These are phyloP conservation scores for Suillus hirtellus DNA, from an alignment of 768 basidiomycete species.

Conservation along the genomic window DNA sequence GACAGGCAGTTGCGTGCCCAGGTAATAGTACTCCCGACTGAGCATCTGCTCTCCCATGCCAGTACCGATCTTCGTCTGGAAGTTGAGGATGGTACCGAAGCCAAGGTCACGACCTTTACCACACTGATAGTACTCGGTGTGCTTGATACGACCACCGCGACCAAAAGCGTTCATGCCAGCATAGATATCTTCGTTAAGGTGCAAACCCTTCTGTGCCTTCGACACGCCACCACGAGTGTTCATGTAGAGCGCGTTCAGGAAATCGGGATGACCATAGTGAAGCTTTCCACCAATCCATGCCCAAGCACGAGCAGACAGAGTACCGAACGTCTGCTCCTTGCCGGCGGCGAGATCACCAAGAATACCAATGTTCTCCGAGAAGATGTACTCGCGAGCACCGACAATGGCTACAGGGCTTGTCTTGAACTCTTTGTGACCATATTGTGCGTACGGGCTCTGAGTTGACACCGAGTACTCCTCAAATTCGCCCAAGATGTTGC, in stretches of 20 bases:
- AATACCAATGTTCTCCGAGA: constrained; percentile 99
- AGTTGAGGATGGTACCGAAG: constrained; percentile 98
- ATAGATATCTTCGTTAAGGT: constrained; percentile 99
- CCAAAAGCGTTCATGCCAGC: constrained; percentile 99
- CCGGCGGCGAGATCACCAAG: constrained; percentile 97
- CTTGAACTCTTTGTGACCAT: constrained; percentile 86
- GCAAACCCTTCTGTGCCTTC: constrained; percentile 99
- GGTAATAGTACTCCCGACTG: constrained; percentile 97
- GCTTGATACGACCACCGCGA: constrained; percentile 96
- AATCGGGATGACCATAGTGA: constrained; percentile 99
- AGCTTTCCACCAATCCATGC: constrained; percentile 98
- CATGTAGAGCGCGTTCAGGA: constrained; percentile 98
- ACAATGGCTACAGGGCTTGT: constrained; percentile 93
- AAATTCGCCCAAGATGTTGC: constrained; percentile 97
- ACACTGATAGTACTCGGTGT: constrained; percentile 99
- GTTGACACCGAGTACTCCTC: constrained; percentile 86
- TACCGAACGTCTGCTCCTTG: constrained; percentile 99
- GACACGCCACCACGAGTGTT: constrained; percentile 97
- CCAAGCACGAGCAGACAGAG: constrained; percentile 91
- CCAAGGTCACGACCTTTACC: constrained; percentile 98
- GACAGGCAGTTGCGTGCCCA: constrained; percentile 96
- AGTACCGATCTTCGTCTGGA: constrained; percentile 99
- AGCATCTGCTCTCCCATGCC: constrained; percentile 99
- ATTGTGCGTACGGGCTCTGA: constrained; percentile 91
- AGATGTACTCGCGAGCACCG: constrained; percentile 99